Conservation (phyloP, 2,329 filamentous ascomycete species). For the Diaporthe amygdali region DNA sequence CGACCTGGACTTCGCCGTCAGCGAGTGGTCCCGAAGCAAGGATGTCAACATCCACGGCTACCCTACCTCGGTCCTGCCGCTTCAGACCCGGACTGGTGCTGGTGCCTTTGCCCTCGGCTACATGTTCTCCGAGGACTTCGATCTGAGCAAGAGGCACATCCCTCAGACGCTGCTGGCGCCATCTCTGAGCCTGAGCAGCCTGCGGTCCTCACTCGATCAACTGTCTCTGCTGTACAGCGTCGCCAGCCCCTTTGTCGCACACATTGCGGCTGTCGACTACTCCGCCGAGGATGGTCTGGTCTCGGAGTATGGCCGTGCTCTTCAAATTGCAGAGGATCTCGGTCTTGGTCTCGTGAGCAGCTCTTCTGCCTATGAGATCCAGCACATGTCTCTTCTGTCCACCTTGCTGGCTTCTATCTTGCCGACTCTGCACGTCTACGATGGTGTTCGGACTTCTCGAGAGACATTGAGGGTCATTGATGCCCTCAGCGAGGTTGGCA, state of each 20-base stretch:
- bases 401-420: slow-evolving; percentile 74
- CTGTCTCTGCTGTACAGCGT: slow-evolving; percentile 89
- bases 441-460: slow-evolving; percentile 74
- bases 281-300: slow-evolving; percentile 72
- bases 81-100: slow-evolving; percentile 88
- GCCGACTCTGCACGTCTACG: slow-evolving; percentile 80
- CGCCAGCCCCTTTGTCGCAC: slow-evolving; percentile 89
- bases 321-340: slow-evolving; percentile 86
- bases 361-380: slow-evolving; percentile 85
- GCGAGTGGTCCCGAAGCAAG: slow-evolving; percentile 72
- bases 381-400: slow-evolving; percentile 85
- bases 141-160: slow-evolving; percentile 86
- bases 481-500: slow-evolving; percentile 66
- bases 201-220: slow-evolving; percentile 88
- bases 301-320: slow-evolving; percentile 82
- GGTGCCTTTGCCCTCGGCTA: slow-evolving; percentile 93
- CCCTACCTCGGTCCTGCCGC: slow-evolving; percentile 74
- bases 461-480: slow-evolving; percentile 78
- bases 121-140: slow-evolving; percentile 97
- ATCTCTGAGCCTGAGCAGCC: slow-evolving; percentile 78
- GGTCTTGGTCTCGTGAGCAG: slow-evolving; percentile 87
- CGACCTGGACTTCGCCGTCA: slow-evolving; percentile 83
- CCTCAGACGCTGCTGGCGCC: slow-evolving; percentile 91
- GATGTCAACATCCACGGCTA: slow-evolving; percentile 85
- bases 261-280: slow-evolving; percentile 92